These are phyloP conservation scores for Colletotrichum liaoningense DNA, from an alignment of 2,329 filamentous ascomycete genomes.

Conservation along the genomic window DNA sequence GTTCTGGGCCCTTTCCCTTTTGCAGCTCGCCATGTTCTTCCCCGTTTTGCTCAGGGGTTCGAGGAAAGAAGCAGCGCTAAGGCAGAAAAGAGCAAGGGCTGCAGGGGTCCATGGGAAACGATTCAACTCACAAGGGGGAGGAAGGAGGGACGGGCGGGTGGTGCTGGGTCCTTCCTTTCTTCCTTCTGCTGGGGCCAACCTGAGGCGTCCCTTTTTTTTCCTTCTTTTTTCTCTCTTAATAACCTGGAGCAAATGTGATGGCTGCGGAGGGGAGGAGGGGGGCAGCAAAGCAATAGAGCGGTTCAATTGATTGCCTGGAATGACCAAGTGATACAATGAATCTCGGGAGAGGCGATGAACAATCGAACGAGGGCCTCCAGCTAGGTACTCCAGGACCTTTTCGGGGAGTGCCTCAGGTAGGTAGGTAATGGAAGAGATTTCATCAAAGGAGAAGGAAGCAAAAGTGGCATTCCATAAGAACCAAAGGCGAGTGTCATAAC, in stretches of 20 bases:
- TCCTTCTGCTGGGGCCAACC: background rate
- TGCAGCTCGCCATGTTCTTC: constrained; percentile 27
- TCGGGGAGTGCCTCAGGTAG: background rate
- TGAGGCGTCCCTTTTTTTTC: background rate
- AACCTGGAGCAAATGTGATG: background rate
- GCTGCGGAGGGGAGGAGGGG: constrained; percentile 3
- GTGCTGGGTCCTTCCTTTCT: constrained; percentile 12
- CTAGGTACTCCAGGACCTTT: background rate
- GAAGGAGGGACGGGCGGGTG: constrained; percentile 13
- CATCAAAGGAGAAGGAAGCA: background rate
- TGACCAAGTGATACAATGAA: background rate
- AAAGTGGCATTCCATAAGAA: background rate
- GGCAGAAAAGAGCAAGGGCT: constrained; percentile 24
- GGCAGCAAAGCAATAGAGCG: background rate
- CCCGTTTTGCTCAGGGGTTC: constrained; percentile 30
- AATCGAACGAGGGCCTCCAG: background rate
- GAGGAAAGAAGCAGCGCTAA: constrained; percentile 11
- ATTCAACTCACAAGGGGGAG: constrained; percentile 8
- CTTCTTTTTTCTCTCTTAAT: background rate
- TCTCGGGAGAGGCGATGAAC: background rate
- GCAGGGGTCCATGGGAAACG: constrained; percentile 11
- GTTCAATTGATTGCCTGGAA: constrained; percentile 6
- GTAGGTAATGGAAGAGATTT: background rate
- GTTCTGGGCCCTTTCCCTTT: constrained; percentile 32
- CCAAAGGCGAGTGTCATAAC: background rate